Base-by-base conservation (phyloP, 2,329 filamentous ascomycete species). In the Trichoderma hamatum region DNA sequence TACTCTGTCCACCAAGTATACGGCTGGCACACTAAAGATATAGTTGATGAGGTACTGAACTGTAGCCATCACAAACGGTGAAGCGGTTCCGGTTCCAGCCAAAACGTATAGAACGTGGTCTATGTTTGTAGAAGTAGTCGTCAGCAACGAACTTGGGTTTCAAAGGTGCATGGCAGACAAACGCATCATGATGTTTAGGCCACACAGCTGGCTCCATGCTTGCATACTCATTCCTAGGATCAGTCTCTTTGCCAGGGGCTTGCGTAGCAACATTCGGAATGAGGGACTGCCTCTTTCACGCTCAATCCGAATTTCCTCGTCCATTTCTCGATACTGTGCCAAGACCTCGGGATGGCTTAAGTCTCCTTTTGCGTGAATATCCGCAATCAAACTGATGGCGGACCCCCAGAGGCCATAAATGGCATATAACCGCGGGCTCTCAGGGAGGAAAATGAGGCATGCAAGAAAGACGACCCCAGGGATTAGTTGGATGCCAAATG, bases 391-490 rank as follows among this genome's bases (percentile, higher is more conserved):
- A 26, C 82, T 74, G 52, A 88, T 81, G 0, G 88, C 87, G 74
- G 92, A 86, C 32, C 92, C 89, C 83, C 89, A 90, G 1, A 88
- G 84, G 71, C 90, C 90, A 73, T 90, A 85, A 19, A 85, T 84
- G 5, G 91, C 90, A 6, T 93, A 81, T 90, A 90, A 93, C 65
- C 91, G 85, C 0, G 91, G 91, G 61, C 84, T 90, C 72, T 86
- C 86, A 0, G 86, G 88, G 72, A 90, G 85, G 78, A 89, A 89
- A 75, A 88, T 83, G 24, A 89, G 81, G 0, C 86, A 86, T 30
- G 84, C 73, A 58, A 90, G 81, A 0, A 89, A 80, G 16, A 88
- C 74, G 14, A 84, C 73, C 0, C 82, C 86, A 0, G 87, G 88
- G 0, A 88, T 75, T 72, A 85, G 85, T 77, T 90, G 88, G 5